Evolutionary conservation across 129 eudicot genomes (phyloP).

Genomic region (Pittosporum tobira): DNA sequence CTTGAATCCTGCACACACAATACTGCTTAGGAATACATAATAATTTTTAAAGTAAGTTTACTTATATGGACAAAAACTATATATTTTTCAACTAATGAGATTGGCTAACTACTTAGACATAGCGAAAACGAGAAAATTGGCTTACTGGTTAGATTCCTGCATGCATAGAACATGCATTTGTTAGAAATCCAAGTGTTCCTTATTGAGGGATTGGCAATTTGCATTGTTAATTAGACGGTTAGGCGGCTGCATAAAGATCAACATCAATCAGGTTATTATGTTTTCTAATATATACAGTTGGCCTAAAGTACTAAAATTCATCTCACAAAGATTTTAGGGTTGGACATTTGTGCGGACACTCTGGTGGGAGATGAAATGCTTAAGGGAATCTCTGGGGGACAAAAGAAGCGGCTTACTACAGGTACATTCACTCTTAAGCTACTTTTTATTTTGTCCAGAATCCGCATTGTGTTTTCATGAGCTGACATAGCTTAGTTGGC

Average conservation of each 20-base stretch:
- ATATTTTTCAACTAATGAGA: no score
- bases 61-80: no score
- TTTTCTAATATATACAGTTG: neutral
- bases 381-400: slow-evolving; percentile 96
- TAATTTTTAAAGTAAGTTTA: no score
- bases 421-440: slow-evolving; percentile 34
- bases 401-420: slow-evolving; percentile 92
- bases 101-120: no score
- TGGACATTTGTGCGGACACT: slow-evolving; percentile 86
- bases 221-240: neutral
- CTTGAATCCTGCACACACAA: no score
- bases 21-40: no score
- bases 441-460: slow-evolving; percentile 1
- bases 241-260: neutral
- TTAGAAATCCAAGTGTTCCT: no score
- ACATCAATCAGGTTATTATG: neutral
- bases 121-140: no score
- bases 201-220: no score
- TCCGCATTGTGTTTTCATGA: neutral
- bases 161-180: no score
- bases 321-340: slow-evolving; percentile 81
- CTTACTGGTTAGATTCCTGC: no score
- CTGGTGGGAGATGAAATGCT: slow-evolving; percentile 98
- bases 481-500: slow-evolving; percentile 21
- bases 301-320: slow-evolving; percentile 26